Percentiles rank a stretch among this genome's conserved stretches.
These are phyloP conservation scores for Pythium coloratum DNA, from an alignment of 352 stramenopile genomes.

Conservation along the genomic window DNA sequence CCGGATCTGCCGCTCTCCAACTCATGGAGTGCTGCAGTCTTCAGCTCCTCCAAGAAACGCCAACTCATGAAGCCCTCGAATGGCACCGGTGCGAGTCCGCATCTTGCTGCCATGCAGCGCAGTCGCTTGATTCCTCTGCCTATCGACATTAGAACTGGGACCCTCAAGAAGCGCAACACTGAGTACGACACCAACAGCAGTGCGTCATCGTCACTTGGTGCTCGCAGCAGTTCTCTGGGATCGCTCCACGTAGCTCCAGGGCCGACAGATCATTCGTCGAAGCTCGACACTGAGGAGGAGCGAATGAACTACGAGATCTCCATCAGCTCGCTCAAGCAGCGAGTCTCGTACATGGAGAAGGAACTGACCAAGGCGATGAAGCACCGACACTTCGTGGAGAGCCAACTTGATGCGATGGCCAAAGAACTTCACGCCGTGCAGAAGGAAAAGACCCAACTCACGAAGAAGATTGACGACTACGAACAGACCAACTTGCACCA, in stretches of 20 bases:
- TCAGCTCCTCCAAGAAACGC: conserved; percentile 71
- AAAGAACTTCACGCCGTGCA: conserved; percentile 45
- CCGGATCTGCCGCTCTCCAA: conserved; percentile 65
- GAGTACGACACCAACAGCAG: not conserved
- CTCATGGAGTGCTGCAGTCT: conserved; percentile 46
- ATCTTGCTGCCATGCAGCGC: conserved; percentile 45
- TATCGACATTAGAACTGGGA: conserved; percentile 43
- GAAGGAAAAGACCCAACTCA: conserved; percentile 38
- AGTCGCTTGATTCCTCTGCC: conserved; percentile 63
- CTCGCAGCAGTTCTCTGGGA: conserved; percentile 11
- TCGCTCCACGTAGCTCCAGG: conserved; percentile 3
- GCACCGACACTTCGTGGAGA: conserved; percentile 37
- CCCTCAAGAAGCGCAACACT: conserved; percentile 24
- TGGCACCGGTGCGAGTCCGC: conserved; percentile 36
- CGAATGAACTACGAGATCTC: conserved; percentile 39
- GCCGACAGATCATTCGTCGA: not conserved
- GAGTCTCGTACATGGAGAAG: conserved; percentile 45
- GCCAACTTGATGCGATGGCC: conserved; percentile 35
- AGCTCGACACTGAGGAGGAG: conserved; percentile 19
- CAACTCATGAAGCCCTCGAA: conserved; percentile 32
- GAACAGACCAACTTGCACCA: conserved; percentile 48
- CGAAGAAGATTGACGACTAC: conserved; percentile 42
- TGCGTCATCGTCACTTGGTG: not conserved
- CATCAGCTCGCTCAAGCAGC: conserved; percentile 49
- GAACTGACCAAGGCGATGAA: conserved; percentile 29